Evolutionary conservation across 2,329 filamentous ascomycete genomes (phyloP).

Genomic region (Neonectria sp.): DNA sequence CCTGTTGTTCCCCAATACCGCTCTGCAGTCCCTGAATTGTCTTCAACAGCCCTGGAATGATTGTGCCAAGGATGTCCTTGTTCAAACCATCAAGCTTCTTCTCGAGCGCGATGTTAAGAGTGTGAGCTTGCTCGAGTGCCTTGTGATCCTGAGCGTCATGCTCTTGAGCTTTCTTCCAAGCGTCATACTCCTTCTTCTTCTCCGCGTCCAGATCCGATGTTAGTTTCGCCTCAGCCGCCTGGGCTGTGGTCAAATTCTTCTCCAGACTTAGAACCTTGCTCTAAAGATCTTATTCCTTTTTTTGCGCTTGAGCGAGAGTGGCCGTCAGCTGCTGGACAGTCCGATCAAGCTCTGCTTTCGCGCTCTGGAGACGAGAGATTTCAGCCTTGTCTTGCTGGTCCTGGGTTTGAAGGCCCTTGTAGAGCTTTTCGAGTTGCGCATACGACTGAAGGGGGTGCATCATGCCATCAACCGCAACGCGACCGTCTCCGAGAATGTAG

Average conservation of each 20-base stretch:
- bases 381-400: slow-evolving; percentile 8
- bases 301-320: neutral
- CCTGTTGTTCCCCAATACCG: slow-evolving; percentile 5
- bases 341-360: neutral
- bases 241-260: slow-evolving; percentile 2
- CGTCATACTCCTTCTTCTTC: slow-evolving; percentile 24
- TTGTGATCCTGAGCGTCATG: slow-evolving; percentile 24
- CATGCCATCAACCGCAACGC: slow-evolving; percentile 17
- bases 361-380: slow-evolving; percentile 7
- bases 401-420: slow-evolving; percentile 6
- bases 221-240: slow-evolving; percentile 15
- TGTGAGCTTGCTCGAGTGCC: slow-evolving; percentile 20
- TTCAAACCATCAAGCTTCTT: slow-evolving; percentile 17
- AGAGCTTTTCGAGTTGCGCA: slow-evolving; percentile 22
- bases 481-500: slow-evolving; percentile 19
- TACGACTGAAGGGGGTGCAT: slow-evolving; percentile 19
- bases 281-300: slow-evolving; percentile 4
- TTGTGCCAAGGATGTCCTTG: slow-evolving; percentile 1
- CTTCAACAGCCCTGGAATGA: slow-evolving; percentile 21
- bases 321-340: slow-evolving; percentile 16
- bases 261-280: slow-evolving; percentile 8
- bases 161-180: slow-evolving; percentile 20
- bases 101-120: slow-evolving; percentile 4
- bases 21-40: slow-evolving; percentile 12
- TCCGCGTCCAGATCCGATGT: slow-evolving; percentile 9